Conservation (phyloP, 306 rosid genomes). For the Castanospermum australe region DNA sequence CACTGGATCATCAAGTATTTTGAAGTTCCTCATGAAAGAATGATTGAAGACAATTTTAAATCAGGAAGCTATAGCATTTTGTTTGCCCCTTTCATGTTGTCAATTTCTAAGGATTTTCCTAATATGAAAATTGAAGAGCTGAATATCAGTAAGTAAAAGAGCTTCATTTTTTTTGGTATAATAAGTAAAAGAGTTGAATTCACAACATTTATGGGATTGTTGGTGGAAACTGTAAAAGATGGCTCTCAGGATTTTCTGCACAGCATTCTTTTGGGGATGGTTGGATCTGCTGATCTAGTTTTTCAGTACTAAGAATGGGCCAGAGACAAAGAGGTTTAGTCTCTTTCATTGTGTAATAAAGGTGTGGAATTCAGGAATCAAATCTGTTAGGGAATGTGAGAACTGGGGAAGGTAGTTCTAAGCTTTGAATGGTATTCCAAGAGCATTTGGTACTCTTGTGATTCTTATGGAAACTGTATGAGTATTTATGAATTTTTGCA, state of each 20-base stretch:
- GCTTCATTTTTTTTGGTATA: too few relatives aligned
- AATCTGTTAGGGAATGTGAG: neutral
- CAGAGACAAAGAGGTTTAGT: neutral
- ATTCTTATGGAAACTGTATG: conserved; percentile 11
- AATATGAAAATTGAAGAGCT: neutral
- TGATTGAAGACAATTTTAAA: neutral
- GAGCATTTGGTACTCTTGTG: conserved; percentile 2
- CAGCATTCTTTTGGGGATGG: neutral
- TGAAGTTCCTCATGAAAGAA: neutral
- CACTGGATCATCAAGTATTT: neutral
- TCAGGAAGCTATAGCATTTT: neutral
- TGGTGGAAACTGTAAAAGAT: neutral
- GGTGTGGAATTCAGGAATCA: neutral
- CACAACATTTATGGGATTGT: neutral
- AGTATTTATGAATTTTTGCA: neutral
- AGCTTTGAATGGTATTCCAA: conserved; percentile 5
- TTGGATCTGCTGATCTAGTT: neutral
- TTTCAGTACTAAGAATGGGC: neutral
- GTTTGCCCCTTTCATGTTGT: neutral
- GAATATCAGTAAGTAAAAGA: neutral
- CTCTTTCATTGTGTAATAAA: neutral
- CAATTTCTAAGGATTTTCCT: neutral
- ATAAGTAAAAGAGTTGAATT: neutral
- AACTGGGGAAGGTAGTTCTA: neutral
- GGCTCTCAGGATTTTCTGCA: neutral